Evolutionary conservation across 495 filamentous ascomycete genomes (phyloP).

Genomic region (Letharia columbiana): DNA sequence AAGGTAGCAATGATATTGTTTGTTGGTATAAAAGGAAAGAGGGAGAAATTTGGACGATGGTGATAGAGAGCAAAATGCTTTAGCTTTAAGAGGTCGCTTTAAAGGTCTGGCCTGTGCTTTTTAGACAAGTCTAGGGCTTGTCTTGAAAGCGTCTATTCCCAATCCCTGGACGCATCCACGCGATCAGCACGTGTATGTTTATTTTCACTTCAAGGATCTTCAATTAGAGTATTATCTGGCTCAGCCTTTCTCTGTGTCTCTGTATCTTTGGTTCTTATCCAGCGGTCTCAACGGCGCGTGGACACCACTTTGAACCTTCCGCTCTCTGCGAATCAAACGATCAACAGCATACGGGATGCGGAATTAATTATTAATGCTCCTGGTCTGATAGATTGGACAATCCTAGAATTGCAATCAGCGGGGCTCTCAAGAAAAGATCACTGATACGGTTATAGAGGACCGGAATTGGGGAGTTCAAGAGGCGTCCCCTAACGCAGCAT

Average conservation of each 20-base stretch:
- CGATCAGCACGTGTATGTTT: slow-evolving; percentile 21
- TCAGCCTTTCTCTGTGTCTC: background rate
- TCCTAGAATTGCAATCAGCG: background rate
- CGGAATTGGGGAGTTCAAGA: background rate
- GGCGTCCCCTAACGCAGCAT: background rate
- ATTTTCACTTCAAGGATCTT: background rate
- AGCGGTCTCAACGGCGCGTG: background rate
- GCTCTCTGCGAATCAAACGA: background rate
- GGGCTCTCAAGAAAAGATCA: background rate
- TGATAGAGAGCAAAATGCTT: background rate
- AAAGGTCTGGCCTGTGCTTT: slow-evolving; percentile 4
- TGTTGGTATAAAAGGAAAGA: background rate
- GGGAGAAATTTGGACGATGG: background rate
- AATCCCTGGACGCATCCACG: slow-evolving; percentile 11
- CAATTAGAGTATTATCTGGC: background rate
- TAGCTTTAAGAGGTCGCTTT: background rate
- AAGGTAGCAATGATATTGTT: background rate
- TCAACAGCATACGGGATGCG: background rate
- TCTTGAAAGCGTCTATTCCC: slow-evolving; percentile 2
- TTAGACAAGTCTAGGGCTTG: slow-evolving; percentile 6
- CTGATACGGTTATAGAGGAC: background rate
- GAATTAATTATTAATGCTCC: background rate
- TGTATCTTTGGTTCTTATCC: background rate
- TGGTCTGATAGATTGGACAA: background rate
- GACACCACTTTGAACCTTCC: background rate